phyloP scores from a whole-genome alignment of 495 filamentous ascomycete species.

The Neurospora africana region DNA sequence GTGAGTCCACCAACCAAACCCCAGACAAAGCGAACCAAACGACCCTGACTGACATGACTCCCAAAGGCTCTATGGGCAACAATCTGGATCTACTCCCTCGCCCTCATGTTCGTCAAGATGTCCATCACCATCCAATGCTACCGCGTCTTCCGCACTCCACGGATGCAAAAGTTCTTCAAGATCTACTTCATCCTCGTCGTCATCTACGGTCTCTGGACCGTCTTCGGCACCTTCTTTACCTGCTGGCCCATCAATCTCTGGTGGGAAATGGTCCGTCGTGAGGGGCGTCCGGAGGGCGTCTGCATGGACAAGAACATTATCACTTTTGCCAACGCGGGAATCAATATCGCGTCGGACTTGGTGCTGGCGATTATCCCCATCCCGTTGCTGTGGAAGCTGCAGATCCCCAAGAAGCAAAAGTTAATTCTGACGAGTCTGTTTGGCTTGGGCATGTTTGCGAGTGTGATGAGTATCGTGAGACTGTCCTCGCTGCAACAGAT shows the following conservation, averaged over 20 bases:
- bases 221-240: slow-evolving; percentile 26
- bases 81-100: slow-evolving; percentile 16
- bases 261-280: slow-evolving; percentile 18
- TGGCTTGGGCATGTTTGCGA: slow-evolving; percentile 11
- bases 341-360: slow-evolving; percentile 33
- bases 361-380: slow-evolving; percentile 28
- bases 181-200: slow-evolving; percentile 9
- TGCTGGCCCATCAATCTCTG: slow-evolving; percentile 27
- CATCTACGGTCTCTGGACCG: slow-evolving; percentile 17
- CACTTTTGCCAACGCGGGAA: slow-evolving; percentile 28
- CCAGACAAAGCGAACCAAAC: slow-evolving; percentile 6
- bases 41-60: slow-evolving; percentile 10
- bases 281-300: slow-evolving; percentile 2
- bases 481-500: slow-evolving; percentile 9
- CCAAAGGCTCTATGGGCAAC: slow-evolving; percentile 22
- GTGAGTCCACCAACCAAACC: not conserved
- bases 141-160: slow-evolving; percentile 14
- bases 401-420: slow-evolving; percentile 12
- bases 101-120: slow-evolving; percentile 16
- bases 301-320: slow-evolving; percentile 25
- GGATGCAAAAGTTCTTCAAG: slow-evolving; percentile 9
- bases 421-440: slow-evolving; percentile 13
- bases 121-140: slow-evolving; percentile 23
- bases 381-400: slow-evolving; percentile 17
- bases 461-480: slow-evolving; percentile 11